phyloP scores from a whole-genome alignment of 441 rosid genomes.

The Bocquillonia castaneifolia region DNA sequence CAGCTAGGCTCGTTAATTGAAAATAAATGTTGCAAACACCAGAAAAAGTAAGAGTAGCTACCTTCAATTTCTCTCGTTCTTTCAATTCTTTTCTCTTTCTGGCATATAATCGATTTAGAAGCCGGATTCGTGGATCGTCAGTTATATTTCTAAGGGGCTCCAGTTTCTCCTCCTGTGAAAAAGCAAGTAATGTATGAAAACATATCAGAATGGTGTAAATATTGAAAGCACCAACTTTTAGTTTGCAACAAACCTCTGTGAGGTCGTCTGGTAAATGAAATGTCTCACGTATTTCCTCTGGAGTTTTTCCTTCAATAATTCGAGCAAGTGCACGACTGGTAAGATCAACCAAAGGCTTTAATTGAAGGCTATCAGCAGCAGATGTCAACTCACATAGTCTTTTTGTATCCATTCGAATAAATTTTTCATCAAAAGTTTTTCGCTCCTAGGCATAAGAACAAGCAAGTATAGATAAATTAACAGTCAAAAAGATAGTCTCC shows the following conservation, averaged over 20 bases:
- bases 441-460: slow-evolving; percentile 41
- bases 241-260: slow-evolving; percentile 45
- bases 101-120: slow-evolving; percentile 57
- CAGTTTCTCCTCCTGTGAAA: slow-evolving; percentile 59
- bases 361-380: slow-evolving; percentile 60
- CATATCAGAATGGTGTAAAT: slow-evolving; percentile 7
- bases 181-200: slow-evolving; percentile 19
- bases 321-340: slow-evolving; percentile 62
- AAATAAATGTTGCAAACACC: background rate
- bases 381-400: slow-evolving; percentile 59
- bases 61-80: slow-evolving; percentile 56
- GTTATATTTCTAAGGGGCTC: slow-evolving; percentile 55
- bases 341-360: slow-evolving; percentile 67
- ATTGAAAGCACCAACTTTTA: slow-evolving; percentile 1
- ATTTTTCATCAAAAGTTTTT: slow-evolving; percentile 54
- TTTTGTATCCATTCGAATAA: slow-evolving; percentile 54
- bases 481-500: slow-evolving; percentile 1
- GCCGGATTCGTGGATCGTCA: slow-evolving; percentile 61
- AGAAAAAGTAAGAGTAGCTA: slow-evolving; percentile 16
- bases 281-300: slow-evolving; percentile 65
- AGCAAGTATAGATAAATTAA: slow-evolving; percentile 6
- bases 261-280: slow-evolving; percentile 70
- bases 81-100: slow-evolving; percentile 56
- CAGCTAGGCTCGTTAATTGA: no score
- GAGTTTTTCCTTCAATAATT: slow-evolving; percentile 63